phyloP scores from a whole-genome alignment of 2,329 filamentous ascomycete species.

The Macrophomina pseudophaseolina region DNA sequence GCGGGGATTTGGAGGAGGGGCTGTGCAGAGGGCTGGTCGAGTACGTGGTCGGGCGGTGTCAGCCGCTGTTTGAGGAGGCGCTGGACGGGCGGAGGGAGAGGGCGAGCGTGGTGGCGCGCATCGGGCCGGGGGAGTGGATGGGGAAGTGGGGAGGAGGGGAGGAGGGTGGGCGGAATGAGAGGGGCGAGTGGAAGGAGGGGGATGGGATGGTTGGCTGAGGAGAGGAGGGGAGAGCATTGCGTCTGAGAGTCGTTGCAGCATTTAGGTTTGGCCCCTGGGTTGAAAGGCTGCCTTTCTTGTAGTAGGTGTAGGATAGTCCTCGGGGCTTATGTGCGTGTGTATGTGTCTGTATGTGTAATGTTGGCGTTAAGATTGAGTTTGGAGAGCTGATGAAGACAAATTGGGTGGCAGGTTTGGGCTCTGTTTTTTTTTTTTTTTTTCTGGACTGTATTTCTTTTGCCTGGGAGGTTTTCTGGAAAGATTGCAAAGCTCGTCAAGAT shows the following conservation, averaged over 20 bases:
- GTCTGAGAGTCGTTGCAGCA: neutral
- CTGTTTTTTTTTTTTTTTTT: neutral
- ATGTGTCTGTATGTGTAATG: neutral
- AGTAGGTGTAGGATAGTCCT: neutral
- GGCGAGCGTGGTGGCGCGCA: neutral
- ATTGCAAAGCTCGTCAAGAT: neutral
- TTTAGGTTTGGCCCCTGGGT: neutral
- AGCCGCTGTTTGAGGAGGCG: constrained; percentile 7
- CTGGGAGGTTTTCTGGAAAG: neutral
- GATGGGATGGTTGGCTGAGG: neutral
- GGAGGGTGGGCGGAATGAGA: neutral
- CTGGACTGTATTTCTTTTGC: neutral
- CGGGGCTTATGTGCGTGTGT: neutral
- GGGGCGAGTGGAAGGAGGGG: neutral
- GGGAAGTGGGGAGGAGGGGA: neutral
- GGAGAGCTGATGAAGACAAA: neutral
- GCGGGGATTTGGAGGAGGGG: neutral
- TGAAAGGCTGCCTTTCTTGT: neutral
- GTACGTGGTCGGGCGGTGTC: neutral
- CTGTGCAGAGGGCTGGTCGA: neutral
- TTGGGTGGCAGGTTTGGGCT: neutral
- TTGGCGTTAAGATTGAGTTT: neutral
- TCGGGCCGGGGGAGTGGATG: constrained; percentile 1
- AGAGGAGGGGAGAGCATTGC: too few relatives aligned
- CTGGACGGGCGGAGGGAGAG: neutral